Evolutionary conservation across 768 basidiomycete genomes (phyloP), one percentile per base, ranked within the genome.

Genomic region (Phlebiopsis flavidoalba): DNA sequence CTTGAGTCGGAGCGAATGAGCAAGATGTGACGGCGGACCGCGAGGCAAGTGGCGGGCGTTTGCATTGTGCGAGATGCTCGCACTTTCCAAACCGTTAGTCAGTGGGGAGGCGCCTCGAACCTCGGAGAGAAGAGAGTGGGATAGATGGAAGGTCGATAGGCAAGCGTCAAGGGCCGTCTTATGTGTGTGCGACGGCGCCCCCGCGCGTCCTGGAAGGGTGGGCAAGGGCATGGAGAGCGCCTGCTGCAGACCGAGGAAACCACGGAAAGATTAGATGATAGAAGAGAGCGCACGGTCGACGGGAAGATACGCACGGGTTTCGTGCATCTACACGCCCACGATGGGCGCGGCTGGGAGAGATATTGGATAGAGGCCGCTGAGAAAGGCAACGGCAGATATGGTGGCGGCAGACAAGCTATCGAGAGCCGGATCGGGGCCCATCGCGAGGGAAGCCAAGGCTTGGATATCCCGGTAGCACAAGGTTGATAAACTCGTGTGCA

Each of bases 251-350:
- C 54, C 54, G 54, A 55, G 37, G 54, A 55, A n/a, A 55, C 37
- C 54, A 55, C 54, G 54, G 54, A 55, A 14, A 55, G 54, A 55
- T 55, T 36, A 45, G 54, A 53, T 37, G 54, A 55, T 55, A 55
- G 54, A 55, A 55, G 54, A 8, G 14, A 6, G 36, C n/a, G 19
- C 26, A 31, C 40, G 8, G 3, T 43, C 40, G 17, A 43, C 40
- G 40, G 12, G 40, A 43, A 17, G 40, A 43, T 43, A 43, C 40
- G 17, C 40, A 43, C 40, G 17, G n/a, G 12, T 43, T 12, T 12
- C 17, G 40, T 17, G 40, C 40, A 43, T 43, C 40, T 49, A 26
- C 48, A 49, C 48, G 48, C 48, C 24, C 48, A n/a, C 12, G 31
- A 15, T 15, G 33, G n/a, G 37, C 33, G 53, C 52, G 31, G 52